phyloP scores from a whole-genome alignment of 371 early-diverging fungal genomes.

The Mortierella sp. region DNA sequence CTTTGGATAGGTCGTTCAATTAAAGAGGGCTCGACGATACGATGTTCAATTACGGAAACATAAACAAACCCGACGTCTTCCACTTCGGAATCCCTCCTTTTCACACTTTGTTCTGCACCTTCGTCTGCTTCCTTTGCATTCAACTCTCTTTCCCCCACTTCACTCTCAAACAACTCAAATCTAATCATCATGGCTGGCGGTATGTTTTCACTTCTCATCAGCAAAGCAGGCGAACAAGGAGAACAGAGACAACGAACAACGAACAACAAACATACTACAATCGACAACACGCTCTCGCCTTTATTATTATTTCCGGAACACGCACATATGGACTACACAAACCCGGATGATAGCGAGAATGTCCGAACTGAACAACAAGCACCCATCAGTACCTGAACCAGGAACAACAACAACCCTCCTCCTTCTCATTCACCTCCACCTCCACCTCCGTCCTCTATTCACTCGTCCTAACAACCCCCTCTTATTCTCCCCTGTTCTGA shows the following conservation, averaged over 20 bases:
- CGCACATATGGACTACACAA: too few species aligned
- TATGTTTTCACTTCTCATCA: neutral
- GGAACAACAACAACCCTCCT: neutral
- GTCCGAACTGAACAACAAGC: conserved; percentile 9
- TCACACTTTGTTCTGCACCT: neutral
- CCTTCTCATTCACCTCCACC: neutral
- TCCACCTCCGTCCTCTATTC: too few species aligned
- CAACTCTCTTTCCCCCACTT: conserved; percentile 13
- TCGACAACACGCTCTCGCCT: neutral
- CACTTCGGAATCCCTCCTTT: neutral
- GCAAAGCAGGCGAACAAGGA: neutral
- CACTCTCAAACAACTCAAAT: conserved; percentile 10
- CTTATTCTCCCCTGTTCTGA: conserved; percentile 6
- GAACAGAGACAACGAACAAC: neutral
- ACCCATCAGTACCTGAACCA: neutral
- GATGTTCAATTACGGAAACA: conserved; percentile 15
- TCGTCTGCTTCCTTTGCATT: conserved; percentile 7
- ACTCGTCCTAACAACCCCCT: neutral
- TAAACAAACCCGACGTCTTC: conserved; percentile 8
- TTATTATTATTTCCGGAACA: neutral
- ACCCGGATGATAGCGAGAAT: conserved; percentile 11
- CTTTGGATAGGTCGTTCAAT: conserved; percentile 1
- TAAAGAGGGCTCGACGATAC: neutral
- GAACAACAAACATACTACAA: neutral
- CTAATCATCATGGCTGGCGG: conserved; percentile 41